A percentile compares a stretch with the other conserved stretches of the same genome.
Evolutionary conservation across 163 green algal genomes (phyloP).

Genomic region (Chloromonas sp.): DNA sequence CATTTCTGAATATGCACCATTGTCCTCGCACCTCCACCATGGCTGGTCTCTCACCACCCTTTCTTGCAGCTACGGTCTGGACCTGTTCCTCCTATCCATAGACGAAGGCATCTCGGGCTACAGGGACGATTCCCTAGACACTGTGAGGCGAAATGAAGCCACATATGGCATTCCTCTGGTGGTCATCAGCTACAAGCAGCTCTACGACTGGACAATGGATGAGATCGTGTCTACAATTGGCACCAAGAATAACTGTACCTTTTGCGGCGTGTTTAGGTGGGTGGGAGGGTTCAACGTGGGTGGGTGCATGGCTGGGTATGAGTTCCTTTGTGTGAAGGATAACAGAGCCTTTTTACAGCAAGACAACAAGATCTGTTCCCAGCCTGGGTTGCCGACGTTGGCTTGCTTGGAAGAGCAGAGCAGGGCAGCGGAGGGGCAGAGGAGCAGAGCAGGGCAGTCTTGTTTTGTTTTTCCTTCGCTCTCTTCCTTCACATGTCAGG

Average conservation of each 20-base stretch:
- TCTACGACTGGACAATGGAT: slow-evolving; percentile 99
- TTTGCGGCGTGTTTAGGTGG: slow-evolving; percentile 94
- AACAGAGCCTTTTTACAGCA: no score
- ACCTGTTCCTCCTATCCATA: slow-evolving; percentile 94
- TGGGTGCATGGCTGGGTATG: not conserved
- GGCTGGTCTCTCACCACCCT: not conserved
- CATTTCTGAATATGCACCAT: no score
- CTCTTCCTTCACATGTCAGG: no score
- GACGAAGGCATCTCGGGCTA: slow-evolving; percentile 95
- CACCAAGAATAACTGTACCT: slow-evolving; percentile 96
- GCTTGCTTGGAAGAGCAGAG: no score
- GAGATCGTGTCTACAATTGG: slow-evolving; percentile 90
- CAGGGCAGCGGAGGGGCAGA: no score
- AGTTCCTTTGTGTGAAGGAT: no score
- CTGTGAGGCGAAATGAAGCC: slow-evolving; percentile 56
- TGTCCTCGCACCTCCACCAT: not conserved
- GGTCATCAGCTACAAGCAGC: slow-evolving; percentile 79
- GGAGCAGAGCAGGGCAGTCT: no score
- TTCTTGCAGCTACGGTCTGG: slow-evolving; percentile 77
- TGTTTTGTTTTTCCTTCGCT: no score
- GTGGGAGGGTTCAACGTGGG: slow-evolving; percentile 6
- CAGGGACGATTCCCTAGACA: slow-evolving; percentile 93
- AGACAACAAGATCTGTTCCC: no score
- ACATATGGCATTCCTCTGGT: slow-evolving; percentile 45
- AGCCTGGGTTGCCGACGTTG: no score